Conservation (phyloP, 1,139 yeast genomes). For the Yamadazyma songkhlaensis region DNA sequence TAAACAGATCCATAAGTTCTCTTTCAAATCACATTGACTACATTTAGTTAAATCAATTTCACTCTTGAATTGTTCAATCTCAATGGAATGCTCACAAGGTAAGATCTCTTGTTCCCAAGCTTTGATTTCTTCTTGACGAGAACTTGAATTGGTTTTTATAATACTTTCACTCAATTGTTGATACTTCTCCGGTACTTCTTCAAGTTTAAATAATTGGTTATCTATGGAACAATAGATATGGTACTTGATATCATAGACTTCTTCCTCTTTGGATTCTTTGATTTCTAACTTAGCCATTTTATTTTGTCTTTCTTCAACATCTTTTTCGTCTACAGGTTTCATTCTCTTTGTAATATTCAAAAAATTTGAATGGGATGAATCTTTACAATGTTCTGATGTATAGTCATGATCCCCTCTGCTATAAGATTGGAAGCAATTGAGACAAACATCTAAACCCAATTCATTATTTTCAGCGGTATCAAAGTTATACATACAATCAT, state of each 20-base stretch:
- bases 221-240: conserved; percentile 41
- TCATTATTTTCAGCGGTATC: conserved; percentile 63
- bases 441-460: conserved; percentile 70
- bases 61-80: conserved; percentile 38
- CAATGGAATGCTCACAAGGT: conserved; percentile 74
- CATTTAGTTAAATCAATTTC: conserved; percentile 47
- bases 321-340: conserved; percentile 36
- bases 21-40: conserved; percentile 55
- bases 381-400: conserved; percentile 51
- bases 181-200: conserved; percentile 21
- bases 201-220: conserved; percentile 20
- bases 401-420: conserved; percentile 51
- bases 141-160: conserved; percentile 62
- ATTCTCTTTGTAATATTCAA: conserved; percentile 53
- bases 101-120: conserved; percentile 90
- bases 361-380: conserved; percentile 52
- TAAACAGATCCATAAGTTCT: conserved; percentile 86
- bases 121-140: conserved; percentile 67
- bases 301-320: conserved; percentile 35
- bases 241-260: conserved; percentile 53
- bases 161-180: conserved; percentile 45
- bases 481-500: conserved; percentile 80
- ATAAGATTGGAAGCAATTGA: conserved; percentile 63
- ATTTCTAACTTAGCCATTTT: conserved; percentile 76
- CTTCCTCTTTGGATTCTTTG: conserved; percentile 66